phyloP scores from a whole-genome alignment of 306 rosid species.

The Sophora flavescens region DNA sequence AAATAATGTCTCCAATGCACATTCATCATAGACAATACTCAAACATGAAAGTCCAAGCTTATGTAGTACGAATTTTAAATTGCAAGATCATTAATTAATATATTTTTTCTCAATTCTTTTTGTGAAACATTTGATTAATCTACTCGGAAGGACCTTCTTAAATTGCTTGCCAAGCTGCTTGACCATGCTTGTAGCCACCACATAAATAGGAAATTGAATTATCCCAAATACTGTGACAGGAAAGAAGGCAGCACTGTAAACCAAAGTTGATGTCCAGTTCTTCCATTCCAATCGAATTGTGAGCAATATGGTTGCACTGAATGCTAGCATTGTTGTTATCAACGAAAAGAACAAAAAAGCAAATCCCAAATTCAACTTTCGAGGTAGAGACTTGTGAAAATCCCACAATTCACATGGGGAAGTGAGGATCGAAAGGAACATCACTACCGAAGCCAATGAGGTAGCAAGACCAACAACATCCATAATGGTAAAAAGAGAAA shows the following conservation, averaged over 20 bases:
- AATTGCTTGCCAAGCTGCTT: not conserved
- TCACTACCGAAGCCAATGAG: slow-evolving; percentile 51
- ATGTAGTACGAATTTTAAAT: no score
- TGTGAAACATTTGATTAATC: not conserved
- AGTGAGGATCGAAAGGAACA: slow-evolving; percentile 50
- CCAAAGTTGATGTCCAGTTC: slow-evolving; percentile 32
- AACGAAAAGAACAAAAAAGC: slow-evolving; percentile 48
- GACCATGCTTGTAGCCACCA: not conserved
- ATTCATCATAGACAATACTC: no score
- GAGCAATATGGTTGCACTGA: slow-evolving; percentile 46
- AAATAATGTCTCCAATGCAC: no score
- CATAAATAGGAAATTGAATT: slow-evolving; percentile 36
- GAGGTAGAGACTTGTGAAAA: slow-evolving; percentile 44
- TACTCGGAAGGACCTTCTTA: slow-evolving; percentile 20
- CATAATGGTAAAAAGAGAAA: slow-evolving; percentile 49
- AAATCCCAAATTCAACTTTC: slow-evolving; percentile 45
- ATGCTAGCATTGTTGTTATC: slow-evolving; percentile 48
- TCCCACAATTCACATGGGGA: slow-evolving; percentile 44
- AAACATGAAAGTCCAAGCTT: no score
- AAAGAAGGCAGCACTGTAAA: slow-evolving; percentile 43
- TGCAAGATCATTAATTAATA: no score
- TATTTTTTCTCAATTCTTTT: no score
- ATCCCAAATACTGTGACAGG: slow-evolving; percentile 47
- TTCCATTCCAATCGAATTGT: slow-evolving; percentile 29
- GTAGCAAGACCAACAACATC: slow-evolving; percentile 47